A percentile compares a stretch with the other conserved stretches of the same genome.
Evolutionary conservation across 1,284 basidiomycete genomes (phyloP).

Genomic region (Ustilago vetiveriae): DNA sequence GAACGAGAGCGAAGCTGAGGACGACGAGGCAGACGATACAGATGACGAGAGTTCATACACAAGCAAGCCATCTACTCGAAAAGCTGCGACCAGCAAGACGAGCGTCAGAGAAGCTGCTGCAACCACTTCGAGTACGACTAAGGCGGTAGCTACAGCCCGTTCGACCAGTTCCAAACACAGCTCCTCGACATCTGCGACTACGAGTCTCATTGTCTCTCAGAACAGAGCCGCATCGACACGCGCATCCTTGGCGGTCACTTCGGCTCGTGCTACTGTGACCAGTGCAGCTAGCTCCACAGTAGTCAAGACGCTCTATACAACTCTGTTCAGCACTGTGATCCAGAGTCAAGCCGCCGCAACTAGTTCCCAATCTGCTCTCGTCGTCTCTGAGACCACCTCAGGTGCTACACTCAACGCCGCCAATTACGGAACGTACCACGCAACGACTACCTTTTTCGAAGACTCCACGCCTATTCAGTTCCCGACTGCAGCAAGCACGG

Average conservation of each 20-base stretch:
- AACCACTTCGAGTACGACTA: background rate
- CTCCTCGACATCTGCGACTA: constrained; percentile 3
- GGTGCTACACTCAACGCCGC: background rate
- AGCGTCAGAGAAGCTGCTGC: background rate
- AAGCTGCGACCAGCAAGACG: background rate
- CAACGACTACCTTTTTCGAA: constrained; percentile 3
- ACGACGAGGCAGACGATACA: too few species aligned
- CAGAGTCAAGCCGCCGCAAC: background rate
- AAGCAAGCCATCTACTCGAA: too few species aligned
- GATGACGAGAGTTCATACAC: too few species aligned
- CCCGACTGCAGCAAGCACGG: background rate
- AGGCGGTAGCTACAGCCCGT: background rate
- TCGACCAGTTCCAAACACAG: constrained; percentile 1
- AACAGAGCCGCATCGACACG: constrained; percentile 3
- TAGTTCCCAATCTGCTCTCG: background rate
- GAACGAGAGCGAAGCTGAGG: too few species aligned
- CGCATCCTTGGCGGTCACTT: background rate
- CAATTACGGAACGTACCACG: constrained; percentile 6
- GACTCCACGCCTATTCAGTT: background rate
- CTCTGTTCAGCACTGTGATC: background rate
- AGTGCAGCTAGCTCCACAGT: background rate
- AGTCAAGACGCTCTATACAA: background rate
- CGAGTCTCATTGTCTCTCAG: constrained; percentile 1
- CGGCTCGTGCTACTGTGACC: background rate
- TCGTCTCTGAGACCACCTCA: background rate